Conservation (phyloP, 1,284 basidiomycete species). For the Apiotrichum siamense region DNA sequence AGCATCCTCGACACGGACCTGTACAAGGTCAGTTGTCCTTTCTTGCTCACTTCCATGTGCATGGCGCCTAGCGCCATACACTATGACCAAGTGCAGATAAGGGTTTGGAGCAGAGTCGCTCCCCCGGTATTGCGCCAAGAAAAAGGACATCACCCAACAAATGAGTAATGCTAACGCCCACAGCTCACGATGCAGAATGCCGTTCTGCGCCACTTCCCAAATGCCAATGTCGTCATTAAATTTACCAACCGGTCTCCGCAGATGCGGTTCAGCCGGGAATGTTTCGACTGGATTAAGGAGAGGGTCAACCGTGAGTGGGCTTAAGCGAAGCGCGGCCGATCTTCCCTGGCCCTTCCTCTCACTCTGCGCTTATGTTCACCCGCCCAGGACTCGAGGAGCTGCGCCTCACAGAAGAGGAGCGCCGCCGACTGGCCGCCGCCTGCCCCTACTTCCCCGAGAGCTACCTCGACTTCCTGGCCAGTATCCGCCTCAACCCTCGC, state of each 20-base stretch:
- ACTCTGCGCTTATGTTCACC: not conserved
- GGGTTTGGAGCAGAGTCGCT: too few relatives aligned
- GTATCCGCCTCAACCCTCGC: slow-evolving; percentile 69
- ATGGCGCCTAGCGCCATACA: too few relatives aligned
- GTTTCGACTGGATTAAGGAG: slow-evolving; percentile 61
- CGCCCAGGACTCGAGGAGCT: slow-evolving; percentile 63
- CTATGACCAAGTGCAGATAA: too few relatives aligned
- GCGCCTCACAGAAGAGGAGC: slow-evolving; percentile 59
- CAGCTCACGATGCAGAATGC: slow-evolving; percentile 98
- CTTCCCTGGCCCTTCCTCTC: too few relatives aligned
- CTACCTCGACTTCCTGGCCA: slow-evolving; percentile 71
- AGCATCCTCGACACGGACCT: slow-evolving; percentile 91
- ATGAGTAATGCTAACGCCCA: not conserved
- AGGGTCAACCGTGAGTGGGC: slow-evolving; percentile 63
- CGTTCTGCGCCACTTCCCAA: slow-evolving; percentile 71
- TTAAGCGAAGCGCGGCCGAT: too few relatives aligned
- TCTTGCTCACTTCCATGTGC: too few relatives aligned
- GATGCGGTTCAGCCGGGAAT: slow-evolving; percentile 65
- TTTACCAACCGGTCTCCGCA: slow-evolving; percentile 79
- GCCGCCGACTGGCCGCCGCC: slow-evolving; percentile 58
- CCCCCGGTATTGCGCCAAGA: too few relatives aligned
- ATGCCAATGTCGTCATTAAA: slow-evolving; percentile 57
- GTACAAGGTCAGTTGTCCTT: slow-evolving; percentile 67
- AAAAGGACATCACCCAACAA: too few relatives aligned
- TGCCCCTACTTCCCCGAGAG: slow-evolving; percentile 70